Percentiles rank a stretch among this genome's conserved stretches.
Evolutionary conservation across 805 yeast genomes (phyloP).

Genomic region (Yarrowia deformans): DNA sequence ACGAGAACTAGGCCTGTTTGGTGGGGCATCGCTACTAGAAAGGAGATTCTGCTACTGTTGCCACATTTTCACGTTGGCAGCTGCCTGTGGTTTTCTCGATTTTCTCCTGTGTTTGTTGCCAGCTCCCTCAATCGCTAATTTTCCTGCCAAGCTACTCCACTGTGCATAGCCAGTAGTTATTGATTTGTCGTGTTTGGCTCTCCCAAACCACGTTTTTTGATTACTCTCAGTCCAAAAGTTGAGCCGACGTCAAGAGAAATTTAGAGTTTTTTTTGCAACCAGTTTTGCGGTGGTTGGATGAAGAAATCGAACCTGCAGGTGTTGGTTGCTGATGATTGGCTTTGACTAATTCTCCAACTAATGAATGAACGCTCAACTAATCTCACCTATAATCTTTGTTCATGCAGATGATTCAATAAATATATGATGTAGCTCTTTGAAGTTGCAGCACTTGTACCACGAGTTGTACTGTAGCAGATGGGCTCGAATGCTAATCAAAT

Average conservation of each 20-base stretch:
- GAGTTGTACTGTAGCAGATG: too few species aligned
- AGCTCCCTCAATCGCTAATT: not conserved
- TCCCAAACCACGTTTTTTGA: constrained; percentile 15
- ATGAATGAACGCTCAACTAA: too few species aligned
- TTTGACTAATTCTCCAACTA: too few species aligned
- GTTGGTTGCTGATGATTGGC: too few species aligned
- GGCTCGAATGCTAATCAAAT: too few species aligned
- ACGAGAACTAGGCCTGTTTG: not conserved
- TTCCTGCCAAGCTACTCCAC: not conserved
- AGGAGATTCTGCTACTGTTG: not conserved
- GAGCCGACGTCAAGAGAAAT: not conserved
- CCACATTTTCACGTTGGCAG: not conserved
- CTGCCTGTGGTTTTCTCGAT: not conserved
- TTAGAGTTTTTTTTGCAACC: not conserved
- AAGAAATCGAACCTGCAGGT: too few species aligned
- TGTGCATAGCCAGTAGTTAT: not conserved
- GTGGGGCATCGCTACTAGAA: not conserved
- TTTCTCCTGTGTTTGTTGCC: not conserved
- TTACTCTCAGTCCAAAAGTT: not conserved
- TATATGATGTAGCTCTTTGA: too few species aligned
- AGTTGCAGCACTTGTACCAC: too few species aligned
- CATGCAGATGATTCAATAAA: too few species aligned
- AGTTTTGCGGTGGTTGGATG: too few species aligned
- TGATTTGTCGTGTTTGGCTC: constrained; percentile 19
- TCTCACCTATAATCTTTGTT: too few species aligned